These are phyloP conservation scores for Zymoseptoria pseudotritici DNA, from an alignment of 2,329 filamentous ascomycete species.

Conservation along the genomic window DNA sequence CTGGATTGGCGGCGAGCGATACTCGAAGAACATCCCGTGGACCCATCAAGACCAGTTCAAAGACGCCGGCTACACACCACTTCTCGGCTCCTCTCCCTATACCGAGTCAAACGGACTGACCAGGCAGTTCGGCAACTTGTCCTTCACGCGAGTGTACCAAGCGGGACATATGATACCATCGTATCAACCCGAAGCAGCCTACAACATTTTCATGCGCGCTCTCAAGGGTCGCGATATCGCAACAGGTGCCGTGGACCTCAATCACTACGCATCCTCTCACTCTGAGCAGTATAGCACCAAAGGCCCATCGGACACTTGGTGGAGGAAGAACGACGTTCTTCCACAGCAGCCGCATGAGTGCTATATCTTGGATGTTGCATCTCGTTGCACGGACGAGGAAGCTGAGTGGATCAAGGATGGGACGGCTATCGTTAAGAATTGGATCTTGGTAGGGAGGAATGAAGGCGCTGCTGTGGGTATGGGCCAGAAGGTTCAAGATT, in stretches of 20 bases:
- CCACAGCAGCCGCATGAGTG: conserved; percentile 21
- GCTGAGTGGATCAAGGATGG: conserved; percentile 23
- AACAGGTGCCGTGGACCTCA: conserved; percentile 24
- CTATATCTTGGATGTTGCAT: conserved; percentile 17
- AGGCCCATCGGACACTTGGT: conserved; percentile 25
- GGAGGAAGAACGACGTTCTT: conserved; percentile 26
- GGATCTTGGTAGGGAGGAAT: conserved; percentile 23
- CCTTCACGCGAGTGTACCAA: conserved; percentile 42
- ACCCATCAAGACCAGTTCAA: conserved; percentile 38
- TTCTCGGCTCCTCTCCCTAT: conserved; percentile 19
- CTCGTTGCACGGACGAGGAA: conserved; percentile 24
- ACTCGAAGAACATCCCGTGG: conserved; percentile 45
- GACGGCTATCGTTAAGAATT: conserved; percentile 26
- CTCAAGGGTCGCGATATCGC: conserved; percentile 30
- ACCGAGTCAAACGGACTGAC: conserved; percentile 25
- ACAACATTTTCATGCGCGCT: conserved; percentile 32
- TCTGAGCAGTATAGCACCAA: conserved; percentile 18
- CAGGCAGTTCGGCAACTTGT: conserved; percentile 31
- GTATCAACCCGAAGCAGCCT: conserved; percentile 34
- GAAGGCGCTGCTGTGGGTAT: background rate
- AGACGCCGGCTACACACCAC: conserved; percentile 41
- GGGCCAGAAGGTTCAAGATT: background rate
- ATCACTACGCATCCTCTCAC: conserved; percentile 8
- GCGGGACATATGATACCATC: conserved; percentile 41
- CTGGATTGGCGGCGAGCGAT: conserved; percentile 51